These are phyloP conservation scores for Pyricularia sp. DNA, from an alignment of 2,329 filamentous ascomycete genomes.

Conservation along the genomic window DNA sequence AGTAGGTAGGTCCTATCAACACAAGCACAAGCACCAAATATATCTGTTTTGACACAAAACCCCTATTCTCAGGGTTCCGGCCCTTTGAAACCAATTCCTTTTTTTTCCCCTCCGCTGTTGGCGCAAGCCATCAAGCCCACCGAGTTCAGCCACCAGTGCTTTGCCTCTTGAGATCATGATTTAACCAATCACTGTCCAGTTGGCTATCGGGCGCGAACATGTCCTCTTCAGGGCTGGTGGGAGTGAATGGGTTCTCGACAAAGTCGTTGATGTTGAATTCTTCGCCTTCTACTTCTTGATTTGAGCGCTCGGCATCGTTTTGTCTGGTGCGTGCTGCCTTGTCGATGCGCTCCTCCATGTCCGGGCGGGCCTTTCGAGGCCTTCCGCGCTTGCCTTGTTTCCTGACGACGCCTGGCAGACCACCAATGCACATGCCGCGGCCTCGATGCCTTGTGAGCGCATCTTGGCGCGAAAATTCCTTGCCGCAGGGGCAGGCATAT, in stretches of 20 bases:
- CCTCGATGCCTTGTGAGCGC: constrained; percentile 89
- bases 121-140: neutral
- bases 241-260: neutral
- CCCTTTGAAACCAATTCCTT: neutral
- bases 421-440: constrained; percentile 90
- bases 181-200: neutral
- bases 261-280: neutral
- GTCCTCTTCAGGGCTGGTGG: neutral
- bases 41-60: neutral
- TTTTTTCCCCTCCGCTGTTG: neutral
- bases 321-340: constrained; percentile 42
- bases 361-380: constrained; percentile 48
- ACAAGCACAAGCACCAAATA: constrained; percentile 9
- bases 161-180: neutral
- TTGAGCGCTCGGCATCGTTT: constrained; percentile 19
- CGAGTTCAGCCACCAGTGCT: neutral
- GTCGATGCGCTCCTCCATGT: constrained; percentile 40
- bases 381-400: constrained; percentile 50
- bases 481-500: constrained; percentile 87
- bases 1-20: neutral
- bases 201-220: neutral
- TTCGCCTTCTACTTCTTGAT: neutral
- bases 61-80: neutral
- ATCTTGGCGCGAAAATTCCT: constrained; percentile 89
- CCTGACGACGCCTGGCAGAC: constrained; percentile 64